phyloP scores from a whole-genome alignment of 139 green algal species.

The Asterochloris erici region DNA sequence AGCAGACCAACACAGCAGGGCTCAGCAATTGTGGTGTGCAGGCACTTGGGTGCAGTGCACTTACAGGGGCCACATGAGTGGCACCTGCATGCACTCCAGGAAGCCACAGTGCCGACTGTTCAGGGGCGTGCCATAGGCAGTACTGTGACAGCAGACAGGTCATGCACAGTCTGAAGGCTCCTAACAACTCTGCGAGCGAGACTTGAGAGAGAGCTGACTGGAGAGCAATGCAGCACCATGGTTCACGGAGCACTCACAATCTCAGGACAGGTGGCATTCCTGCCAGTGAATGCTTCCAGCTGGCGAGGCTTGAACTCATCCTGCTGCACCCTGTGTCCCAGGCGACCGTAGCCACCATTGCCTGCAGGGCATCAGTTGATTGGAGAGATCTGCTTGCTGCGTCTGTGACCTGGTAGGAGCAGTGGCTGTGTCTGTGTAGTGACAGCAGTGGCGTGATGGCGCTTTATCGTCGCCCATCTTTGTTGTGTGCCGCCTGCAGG shows the following conservation, averaged over 20 bases:
- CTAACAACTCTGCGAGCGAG: no score
- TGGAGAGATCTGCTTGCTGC: not conserved
- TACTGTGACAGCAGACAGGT: no score
- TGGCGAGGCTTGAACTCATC: conserved; percentile 73
- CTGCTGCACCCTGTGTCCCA: conserved; percentile 87
- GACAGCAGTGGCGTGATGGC: no score
- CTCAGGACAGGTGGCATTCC: conserved; percentile 17
- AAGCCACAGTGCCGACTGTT: no score
- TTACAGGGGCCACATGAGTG: not conserved
- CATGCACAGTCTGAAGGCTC: no score
- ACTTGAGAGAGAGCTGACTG: no score
- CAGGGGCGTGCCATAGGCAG: no score
- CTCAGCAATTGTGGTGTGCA: not conserved
- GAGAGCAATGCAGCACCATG: no score
- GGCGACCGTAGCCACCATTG: conserved; percentile 77
- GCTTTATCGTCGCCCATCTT: no score
- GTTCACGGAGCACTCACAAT: not conserved
- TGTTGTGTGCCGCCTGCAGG: no score
- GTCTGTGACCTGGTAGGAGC: not conserved
- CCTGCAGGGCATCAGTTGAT: not conserved
- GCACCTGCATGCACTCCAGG: not conserved
- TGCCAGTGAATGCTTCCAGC: conserved; percentile 64
- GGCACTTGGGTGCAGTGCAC: not conserved
- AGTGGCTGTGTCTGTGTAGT: not conserved
- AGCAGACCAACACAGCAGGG: not conserved